These are phyloP conservation scores for Ophiobolus disseminans DNA, from an alignment of 2,329 filamentous ascomycete genomes.

Conservation along the genomic window DNA sequence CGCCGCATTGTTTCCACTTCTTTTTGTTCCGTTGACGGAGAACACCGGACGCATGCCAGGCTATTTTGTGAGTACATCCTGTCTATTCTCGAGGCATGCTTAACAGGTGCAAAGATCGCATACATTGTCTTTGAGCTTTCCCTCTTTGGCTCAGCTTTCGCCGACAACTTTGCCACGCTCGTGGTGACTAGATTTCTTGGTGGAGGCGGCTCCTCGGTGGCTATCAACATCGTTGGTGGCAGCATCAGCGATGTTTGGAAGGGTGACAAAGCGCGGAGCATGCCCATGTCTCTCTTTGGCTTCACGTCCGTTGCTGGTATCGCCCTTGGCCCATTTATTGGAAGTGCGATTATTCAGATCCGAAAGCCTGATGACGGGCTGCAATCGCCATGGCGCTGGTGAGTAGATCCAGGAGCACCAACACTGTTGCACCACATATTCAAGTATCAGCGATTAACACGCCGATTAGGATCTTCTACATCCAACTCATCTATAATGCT, in stretches of 20 bases:
- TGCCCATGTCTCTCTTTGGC: slow-evolving; percentile 56
- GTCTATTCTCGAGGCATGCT: background rate
- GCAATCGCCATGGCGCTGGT: slow-evolving; percentile 49
- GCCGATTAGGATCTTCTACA: slow-evolving; percentile 56
- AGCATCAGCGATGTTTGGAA: slow-evolving; percentile 46
- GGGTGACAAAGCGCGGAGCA: slow-evolving; percentile 49
- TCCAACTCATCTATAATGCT: slow-evolving; percentile 54
- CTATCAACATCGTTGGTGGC: slow-evolving; percentile 49
- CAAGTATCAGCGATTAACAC: too few relatives aligned
- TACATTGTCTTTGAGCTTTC: slow-evolving; percentile 53
- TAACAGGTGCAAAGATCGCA: slow-evolving; percentile 25
- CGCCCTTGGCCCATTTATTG: slow-evolving; percentile 53
- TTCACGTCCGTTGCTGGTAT: slow-evolving; percentile 55
- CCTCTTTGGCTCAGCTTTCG: slow-evolving; percentile 52
- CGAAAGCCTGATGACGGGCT: slow-evolving; percentile 31
- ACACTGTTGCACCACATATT: background rate
- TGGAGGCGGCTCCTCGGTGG: slow-evolving; percentile 53
- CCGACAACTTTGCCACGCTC: slow-evolving; percentile 54
- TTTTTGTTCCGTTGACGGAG: slow-evolving; percentile 53
- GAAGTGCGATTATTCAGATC: slow-evolving; percentile 50
- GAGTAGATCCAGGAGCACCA: slow-evolving; percentile 6
- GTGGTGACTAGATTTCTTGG: slow-evolving; percentile 55
- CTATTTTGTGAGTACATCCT: slow-evolving; percentile 43
- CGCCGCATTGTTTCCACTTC: slow-evolving; percentile 50
- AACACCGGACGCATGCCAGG: slow-evolving; percentile 55